Conservation (phyloP, 140 eudicot species). For the Ambrosia hybrid region DNA sequence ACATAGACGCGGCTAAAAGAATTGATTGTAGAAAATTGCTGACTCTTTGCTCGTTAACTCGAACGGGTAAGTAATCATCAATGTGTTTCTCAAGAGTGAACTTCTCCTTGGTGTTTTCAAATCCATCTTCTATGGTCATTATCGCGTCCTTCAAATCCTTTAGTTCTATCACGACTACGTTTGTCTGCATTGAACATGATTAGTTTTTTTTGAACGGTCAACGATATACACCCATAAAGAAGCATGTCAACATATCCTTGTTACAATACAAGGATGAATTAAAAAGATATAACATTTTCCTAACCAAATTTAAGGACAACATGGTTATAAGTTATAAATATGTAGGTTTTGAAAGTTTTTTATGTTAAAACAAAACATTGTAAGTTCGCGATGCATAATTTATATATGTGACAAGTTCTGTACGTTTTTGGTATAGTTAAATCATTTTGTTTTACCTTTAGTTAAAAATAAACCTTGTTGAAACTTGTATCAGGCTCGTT, state of each 20-base stretch:
- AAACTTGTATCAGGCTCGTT: too few species aligned
- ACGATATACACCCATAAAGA: too few species aligned
- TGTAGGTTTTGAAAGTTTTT: background rate
- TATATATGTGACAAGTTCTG: background rate
- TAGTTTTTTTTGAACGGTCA: too few species aligned
- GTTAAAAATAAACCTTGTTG: too few species aligned
- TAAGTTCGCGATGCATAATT: too few species aligned
- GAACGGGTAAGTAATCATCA: constrained; percentile 49
- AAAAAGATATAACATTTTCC: background rate
- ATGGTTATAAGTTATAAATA: background rate
- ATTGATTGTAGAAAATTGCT: constrained; percentile 54
- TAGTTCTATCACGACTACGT: constrained; percentile 36
- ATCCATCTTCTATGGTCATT: constrained; percentile 29
- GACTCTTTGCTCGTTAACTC: constrained; percentile 56
- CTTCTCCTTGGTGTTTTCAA: constrained; percentile 7
- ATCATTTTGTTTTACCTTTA: too few species aligned
- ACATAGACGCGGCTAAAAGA: constrained; percentile 45
- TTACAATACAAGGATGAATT: background rate
- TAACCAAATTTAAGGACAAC: background rate
- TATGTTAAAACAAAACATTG: too few species aligned
- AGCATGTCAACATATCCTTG: background rate
- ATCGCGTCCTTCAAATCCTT: constrained; percentile 49
- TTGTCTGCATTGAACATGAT: constrained; percentile 27
- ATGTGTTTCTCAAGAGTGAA: constrained; percentile 47
- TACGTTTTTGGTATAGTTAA: background rate